Base-by-base conservation (phyloP, 1,139 yeast genomes). In the Kodamaea sp. region DNA sequence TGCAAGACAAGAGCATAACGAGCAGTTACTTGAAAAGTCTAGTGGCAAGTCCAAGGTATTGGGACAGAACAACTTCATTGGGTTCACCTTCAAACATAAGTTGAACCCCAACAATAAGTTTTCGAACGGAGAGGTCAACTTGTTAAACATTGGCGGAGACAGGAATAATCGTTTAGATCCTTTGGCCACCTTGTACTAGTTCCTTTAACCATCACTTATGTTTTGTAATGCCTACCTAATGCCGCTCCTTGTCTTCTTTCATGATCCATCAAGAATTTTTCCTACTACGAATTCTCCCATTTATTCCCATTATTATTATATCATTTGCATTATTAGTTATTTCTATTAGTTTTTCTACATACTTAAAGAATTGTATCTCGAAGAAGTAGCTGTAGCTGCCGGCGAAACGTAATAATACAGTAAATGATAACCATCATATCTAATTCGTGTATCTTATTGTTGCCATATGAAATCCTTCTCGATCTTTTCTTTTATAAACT, bases 61-160 rank as follows among this genome's bases (percentile, higher is more conserved):
- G 29, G 61, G 77, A 14, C 74, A 80, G 27, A 57, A 59, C 38
- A 78, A 79, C 39, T 86, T 94, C 57, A 88, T 92, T 41, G 99
- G 99, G 1, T 94, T 94, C 61, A 94, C 99, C 1, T 94, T 88
- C 66, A 87, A 89, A 60, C 98, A 94, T 59, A 83, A 81, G 52
- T 78, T 80, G 35, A 82, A 83, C 47, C 81, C 82, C 24, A 74
- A 73, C 49, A 70, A 73, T 39, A 75, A 74, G 46, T 68, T 70
- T 42, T 61, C 57, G 18, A 54, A 52, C 33, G 69, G 70, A 14
- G 76, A 70, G 44, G 56, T 69, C 37, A 68, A 67, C 37, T 53
- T 70, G 31, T 60, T 67, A 51, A 59, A 61, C 20, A 41, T 44
- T 19, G 48, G 45, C 28, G 53, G 52, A 21, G 46, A 39, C 18